These are phyloP conservation scores for Candida mattraensis DNA, from an alignment of 805 yeast genomes.

Conservation along the genomic window DNA sequence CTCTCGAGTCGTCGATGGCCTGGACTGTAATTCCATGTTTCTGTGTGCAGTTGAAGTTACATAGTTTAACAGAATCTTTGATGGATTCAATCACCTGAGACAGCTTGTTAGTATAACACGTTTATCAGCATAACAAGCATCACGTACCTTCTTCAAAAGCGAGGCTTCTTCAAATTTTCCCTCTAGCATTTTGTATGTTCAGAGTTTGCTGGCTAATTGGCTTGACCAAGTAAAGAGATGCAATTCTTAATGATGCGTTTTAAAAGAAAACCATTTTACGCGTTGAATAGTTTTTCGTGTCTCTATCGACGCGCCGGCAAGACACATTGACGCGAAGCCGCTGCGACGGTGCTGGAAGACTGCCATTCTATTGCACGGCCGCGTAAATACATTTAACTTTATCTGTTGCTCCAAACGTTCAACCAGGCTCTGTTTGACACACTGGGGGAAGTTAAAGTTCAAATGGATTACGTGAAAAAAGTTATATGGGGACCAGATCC, in stretches of 20 bases:
- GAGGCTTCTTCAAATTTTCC: slow-evolving; percentile 95
- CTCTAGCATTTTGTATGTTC: slow-evolving; percentile 76
- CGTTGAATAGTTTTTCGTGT: too few relatives aligned
- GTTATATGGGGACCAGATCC: slow-evolving; percentile 98
- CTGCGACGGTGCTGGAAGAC: too few relatives aligned
- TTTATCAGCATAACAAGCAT: slow-evolving; percentile 1
- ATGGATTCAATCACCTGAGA: slow-evolving; percentile 79
- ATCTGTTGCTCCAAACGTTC: too few relatives aligned
- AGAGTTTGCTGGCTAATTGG: too few relatives aligned
- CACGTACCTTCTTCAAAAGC: slow-evolving; percentile 71
- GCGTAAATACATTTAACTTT: too few relatives aligned
- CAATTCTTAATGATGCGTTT: too few relatives aligned
- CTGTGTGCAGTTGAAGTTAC: slow-evolving; percentile 97
- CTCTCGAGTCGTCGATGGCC: slow-evolving; percentile 97
- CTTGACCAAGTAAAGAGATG: too few relatives aligned
- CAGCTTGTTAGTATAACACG: slow-evolving; percentile 1
- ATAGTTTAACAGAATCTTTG: slow-evolving; percentile 89
- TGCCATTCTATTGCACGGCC: too few relatives aligned
- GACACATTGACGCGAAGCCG: too few relatives aligned
- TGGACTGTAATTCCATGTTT: slow-evolving; percentile 86
- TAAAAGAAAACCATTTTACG: too few relatives aligned
- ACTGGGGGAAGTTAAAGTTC: too few relatives aligned
- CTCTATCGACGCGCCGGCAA: too few relatives aligned
- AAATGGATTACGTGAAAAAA: slow-evolving; percentile 83
- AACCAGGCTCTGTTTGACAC: neutral